These are phyloP conservation scores for Trichoderma endophyticum DNA, from an alignment of 2,329 filamentous ascomycete genomes.

Conservation along the genomic window DNA sequence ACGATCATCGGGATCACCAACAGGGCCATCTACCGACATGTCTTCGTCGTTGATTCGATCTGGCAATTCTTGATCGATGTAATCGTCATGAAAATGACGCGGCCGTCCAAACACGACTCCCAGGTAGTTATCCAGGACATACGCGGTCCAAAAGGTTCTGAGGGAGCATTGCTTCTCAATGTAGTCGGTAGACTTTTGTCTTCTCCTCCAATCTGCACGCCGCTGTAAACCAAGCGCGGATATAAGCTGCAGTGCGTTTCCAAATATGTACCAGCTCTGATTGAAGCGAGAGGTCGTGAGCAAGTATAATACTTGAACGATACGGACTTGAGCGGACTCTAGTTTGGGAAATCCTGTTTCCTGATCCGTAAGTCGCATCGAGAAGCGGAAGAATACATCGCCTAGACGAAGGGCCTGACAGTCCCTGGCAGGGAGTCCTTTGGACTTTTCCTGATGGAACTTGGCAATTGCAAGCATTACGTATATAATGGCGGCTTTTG, in stretches of 20 bases:
- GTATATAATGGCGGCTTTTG: conserved; percentile 46
- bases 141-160: conserved; percentile 60
- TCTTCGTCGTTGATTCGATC: conserved; percentile 55
- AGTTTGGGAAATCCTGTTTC: conserved; percentile 53
- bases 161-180: conserved; percentile 51
- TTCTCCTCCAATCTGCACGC: conserved; percentile 20
- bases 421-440: conserved; percentile 25
- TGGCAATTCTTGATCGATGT: conserved; percentile 61
- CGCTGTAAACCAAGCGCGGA: conserved; percentile 41
- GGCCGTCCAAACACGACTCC: conserved; percentile 62
- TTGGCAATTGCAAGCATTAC: conserved; percentile 47
- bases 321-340: conserved; percentile 55
- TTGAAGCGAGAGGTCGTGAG: conserved; percentile 58
- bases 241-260: conserved; percentile 52
- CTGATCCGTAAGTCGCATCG: conserved; percentile 40
- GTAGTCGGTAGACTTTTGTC: conserved; percentile 36
- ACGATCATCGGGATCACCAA: not conserved
- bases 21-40: conserved; percentile 36
- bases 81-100: conserved; percentile 58
- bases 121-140: conserved; percentile 61
- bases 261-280: conserved; percentile 59
- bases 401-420: conserved; percentile 28
- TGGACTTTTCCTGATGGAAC: conserved; percentile 43
- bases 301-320: conserved; percentile 57
- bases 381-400: conserved; percentile 43